A percentile compares a stretch with the other conserved stretches of the same genome.
Conservation (phyloP, 2,329 filamentous ascomycete genomes). For the Arthrocladium fulminans region DNA sequence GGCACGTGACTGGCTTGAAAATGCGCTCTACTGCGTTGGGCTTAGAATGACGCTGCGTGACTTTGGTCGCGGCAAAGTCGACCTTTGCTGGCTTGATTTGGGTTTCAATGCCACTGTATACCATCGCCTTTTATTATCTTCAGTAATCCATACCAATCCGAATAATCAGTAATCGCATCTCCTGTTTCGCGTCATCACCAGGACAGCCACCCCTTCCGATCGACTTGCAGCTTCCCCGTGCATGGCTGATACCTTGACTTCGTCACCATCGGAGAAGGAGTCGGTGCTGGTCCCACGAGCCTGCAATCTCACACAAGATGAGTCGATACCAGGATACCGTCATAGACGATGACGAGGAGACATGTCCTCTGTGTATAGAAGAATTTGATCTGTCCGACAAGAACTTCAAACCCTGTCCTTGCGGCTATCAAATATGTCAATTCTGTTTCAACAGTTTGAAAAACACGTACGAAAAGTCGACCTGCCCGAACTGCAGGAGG, state of each 20-base stretch:
- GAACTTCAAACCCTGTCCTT: slow-evolving; percentile 94
- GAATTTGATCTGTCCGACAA: slow-evolving; percentile 97
- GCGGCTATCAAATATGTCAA: slow-evolving; percentile 98
- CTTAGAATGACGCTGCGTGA: neutral
- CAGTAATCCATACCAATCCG: neutral
- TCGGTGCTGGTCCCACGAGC: slow-evolving; percentile 18
- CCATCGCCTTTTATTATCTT: slow-evolving; percentile 4
- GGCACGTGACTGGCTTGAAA: neutral
- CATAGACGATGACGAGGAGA: slow-evolving; percentile 43
- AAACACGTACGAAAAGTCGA: slow-evolving; percentile 78
- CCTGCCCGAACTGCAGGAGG: slow-evolving; percentile 93
- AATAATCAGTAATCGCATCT: neutral
- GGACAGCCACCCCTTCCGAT: no score
- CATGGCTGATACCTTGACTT: slow-evolving; percentile 19
- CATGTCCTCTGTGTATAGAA: slow-evolving; percentile 83
- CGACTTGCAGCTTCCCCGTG: slow-evolving; percentile 12
- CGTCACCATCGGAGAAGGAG: slow-evolving; percentile 19
- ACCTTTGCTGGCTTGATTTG: neutral
- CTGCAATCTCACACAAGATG: slow-evolving; percentile 29
- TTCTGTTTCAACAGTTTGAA: slow-evolving; percentile 99
- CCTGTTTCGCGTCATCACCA: neutral
- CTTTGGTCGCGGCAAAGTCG: slow-evolving; percentile 6
- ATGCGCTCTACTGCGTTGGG: neutral
- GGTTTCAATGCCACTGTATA: neutral
- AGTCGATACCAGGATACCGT: slow-evolving; percentile 39